Conservation (phyloP, 1,139 yeast genomes). For the Hyphopichia fennica region DNA sequence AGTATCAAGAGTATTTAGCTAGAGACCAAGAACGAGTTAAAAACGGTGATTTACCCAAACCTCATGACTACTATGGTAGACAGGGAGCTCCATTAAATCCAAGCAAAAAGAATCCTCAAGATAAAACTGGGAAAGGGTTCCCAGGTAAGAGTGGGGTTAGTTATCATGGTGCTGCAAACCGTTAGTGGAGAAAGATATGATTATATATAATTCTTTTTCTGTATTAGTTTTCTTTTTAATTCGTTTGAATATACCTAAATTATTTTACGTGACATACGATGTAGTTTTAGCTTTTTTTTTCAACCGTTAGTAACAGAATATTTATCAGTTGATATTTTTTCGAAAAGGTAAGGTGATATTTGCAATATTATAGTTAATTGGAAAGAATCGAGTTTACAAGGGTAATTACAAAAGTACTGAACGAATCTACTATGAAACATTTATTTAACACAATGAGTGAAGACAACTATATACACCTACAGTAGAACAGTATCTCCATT, state of each 20-base stretch:
- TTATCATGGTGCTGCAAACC: constrained; percentile 39
- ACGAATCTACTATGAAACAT: no score
- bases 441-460: not conserved
- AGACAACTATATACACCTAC: not conserved
- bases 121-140: constrained; percentile 28
- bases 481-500: constrained; percentile 55
- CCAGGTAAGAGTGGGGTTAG: constrained; percentile 44
- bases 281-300: no score
- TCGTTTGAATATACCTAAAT: no score
- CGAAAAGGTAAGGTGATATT: no score
- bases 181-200: not conserved
- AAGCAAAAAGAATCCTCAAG: constrained; percentile 22
- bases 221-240: no score
- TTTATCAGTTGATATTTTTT: no score
- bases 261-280: no score
- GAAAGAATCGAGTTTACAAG: no score
- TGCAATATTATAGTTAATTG: no score
- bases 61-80: constrained; percentile 20
- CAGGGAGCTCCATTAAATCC: constrained; percentile 40
- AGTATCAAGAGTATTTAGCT: constrained; percentile 33
- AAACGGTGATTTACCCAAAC: constrained; percentile 33
- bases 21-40: constrained; percentile 35
- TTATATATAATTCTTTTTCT: not conserved
- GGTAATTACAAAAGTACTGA: no score
- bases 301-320: no score